Evolutionary conservation across 169 alveolate species (phyloP).

Genomic region (Plasmodium gaboni): DNA sequence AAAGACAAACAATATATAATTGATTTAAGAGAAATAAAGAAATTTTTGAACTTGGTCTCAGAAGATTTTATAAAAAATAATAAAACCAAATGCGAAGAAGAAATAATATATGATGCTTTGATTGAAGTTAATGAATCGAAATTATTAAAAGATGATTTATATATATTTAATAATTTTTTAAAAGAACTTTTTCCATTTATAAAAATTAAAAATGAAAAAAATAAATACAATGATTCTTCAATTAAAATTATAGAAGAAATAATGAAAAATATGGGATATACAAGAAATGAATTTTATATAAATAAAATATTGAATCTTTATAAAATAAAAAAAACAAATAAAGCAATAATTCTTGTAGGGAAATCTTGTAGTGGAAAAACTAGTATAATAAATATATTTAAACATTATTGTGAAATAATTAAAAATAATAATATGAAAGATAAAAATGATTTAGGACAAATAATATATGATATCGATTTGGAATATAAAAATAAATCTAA

Average conservation of each 20-base stretch:
- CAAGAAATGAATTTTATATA: constrained; percentile 69
- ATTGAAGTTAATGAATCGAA: constrained; percentile 70
- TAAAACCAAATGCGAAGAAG: constrained; percentile 64
- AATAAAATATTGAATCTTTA: constrained; percentile 61
- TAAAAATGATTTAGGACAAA: neutral
- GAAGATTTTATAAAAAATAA: constrained; percentile 49
- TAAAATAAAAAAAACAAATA: constrained; percentile 74
- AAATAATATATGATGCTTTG: constrained; percentile 67
- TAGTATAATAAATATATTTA: constrained; percentile 59
- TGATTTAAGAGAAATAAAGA: constrained; percentile 97
- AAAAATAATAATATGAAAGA: constrained; percentile 10
- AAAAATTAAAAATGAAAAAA: constrained; percentile 49
- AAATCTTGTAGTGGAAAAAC: constrained; percentile 75
- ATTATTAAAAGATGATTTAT: constrained; percentile 59
- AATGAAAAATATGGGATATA: constrained; percentile 73
- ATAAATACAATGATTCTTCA: constrained; percentile 37
- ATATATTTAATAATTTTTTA: constrained; percentile 67
- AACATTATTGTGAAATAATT: constrained; percentile 51
- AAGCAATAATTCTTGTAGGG: constrained; percentile 73
- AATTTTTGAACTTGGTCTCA: constrained; percentile 88
- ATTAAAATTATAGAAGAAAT: constrained; percentile 55
- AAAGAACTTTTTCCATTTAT: constrained; percentile 56
- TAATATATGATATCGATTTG: constrained; percentile 13
- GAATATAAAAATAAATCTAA: constrained; percentile 1
- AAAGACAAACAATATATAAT: constrained; percentile 97